These are phyloP conservation scores for Monoraphidium neglectum DNA, from an alignment of 139 green algal species.

Conservation along the genomic window DNA sequence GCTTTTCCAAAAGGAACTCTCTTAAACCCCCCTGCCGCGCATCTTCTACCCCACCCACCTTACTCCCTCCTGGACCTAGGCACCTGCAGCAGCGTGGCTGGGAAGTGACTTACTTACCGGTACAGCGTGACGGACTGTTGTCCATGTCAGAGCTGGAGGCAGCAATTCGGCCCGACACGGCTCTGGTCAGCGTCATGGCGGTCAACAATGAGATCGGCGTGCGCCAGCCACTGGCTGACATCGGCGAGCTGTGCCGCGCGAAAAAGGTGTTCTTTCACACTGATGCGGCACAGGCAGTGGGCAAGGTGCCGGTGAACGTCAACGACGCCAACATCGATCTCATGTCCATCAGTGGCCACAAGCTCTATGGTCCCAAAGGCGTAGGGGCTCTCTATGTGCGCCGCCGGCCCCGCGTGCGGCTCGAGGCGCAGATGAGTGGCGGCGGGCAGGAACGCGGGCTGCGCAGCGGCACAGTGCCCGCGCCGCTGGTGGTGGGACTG, in stretches of 20 bases:
- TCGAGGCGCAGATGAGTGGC: slow-evolving; percentile 95
- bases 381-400: slow-evolving; percentile 97
- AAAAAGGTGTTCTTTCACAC: slow-evolving; percentile 94
- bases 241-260: slow-evolving; percentile 83
- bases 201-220: slow-evolving; percentile 99
- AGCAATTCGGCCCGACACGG: slow-evolving; percentile 88
- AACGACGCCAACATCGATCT: slow-evolving; percentile 88
- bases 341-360: slow-evolving; percentile 93
- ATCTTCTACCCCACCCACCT: neutral
- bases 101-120: slow-evolving; percentile 96
- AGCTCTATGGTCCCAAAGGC: slow-evolving; percentile 98
- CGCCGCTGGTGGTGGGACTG: slow-evolving; percentile 89
- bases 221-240: slow-evolving; percentile 91
- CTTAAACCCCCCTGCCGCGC: no score
- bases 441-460: slow-evolving; percentile 97
- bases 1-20: no score
- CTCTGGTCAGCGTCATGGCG: slow-evolving; percentile 92
- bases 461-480: slow-evolving; percentile 83
- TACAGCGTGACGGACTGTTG: slow-evolving; percentile 86
- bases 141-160: slow-evolving; percentile 79
- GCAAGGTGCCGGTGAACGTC: slow-evolving; percentile 96
- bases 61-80: slow-evolving; percentile 30
- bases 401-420: slow-evolving; percentile 87
- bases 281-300: slow-evolving; percentile 89
- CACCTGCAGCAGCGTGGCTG: slow-evolving; percentile 90